These are phyloP conservation scores for Pseudevernia furfuracea DNA, from an alignment of 495 filamentous ascomycete species.

Conservation along the genomic window DNA sequence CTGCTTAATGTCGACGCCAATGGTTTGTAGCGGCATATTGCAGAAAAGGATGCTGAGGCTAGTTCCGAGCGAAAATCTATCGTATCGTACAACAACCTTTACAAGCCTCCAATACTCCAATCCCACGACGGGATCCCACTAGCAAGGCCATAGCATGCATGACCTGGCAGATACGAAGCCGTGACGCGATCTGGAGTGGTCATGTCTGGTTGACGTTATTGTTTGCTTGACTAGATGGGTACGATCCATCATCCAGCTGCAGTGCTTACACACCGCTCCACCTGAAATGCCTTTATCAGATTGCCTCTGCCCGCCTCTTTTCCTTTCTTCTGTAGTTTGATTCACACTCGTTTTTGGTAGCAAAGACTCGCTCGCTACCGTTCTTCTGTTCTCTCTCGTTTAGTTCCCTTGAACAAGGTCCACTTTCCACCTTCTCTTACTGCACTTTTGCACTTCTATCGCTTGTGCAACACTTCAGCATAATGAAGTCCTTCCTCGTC, in stretches of 20 bases:
- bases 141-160: slow-evolving; percentile 2
- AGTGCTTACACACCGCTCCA: background rate
- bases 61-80: background rate
- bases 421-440: background rate
- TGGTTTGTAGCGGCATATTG: background rate
- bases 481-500: slow-evolving; percentile 18
- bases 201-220: slow-evolving; percentile 10
- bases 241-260: background rate
- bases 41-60: slow-evolving; percentile 3
- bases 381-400: slow-evolving; percentile 18
- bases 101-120: slow-evolving; percentile 12
- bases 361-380: slow-evolving; percentile 28
- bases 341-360: slow-evolving; percentile 1
- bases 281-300: slow-evolving; percentile 6
- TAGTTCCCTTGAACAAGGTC: background rate
- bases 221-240: background rate
- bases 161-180: slow-evolving; percentile 2
- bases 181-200: background rate
- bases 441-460: background rate
- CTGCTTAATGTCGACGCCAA: slow-evolving; percentile 7
- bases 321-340: slow-evolving; percentile 6
- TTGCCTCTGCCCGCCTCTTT: slow-evolving; percentile 10
- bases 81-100: background rate
- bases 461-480: slow-evolving; percentile 5
- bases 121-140: slow-evolving; percentile 3